Base-by-base conservation (phyloP, 1,284 basidiomycete species). In the Clitocybe nebularis region DNA sequence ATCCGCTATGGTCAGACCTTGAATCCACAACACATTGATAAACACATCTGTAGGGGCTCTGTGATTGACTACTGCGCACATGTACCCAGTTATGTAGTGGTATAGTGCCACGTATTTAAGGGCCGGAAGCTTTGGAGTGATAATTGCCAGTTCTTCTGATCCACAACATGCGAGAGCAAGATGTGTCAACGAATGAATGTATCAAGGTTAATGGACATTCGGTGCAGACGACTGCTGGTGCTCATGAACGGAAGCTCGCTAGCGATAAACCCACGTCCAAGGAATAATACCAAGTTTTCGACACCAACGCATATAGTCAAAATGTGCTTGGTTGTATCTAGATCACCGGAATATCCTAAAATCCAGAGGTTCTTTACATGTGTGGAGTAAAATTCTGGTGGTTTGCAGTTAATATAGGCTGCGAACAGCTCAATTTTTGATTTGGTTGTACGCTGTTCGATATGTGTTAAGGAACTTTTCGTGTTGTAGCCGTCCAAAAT, bases 341-440 rank as follows among this genome's bases (percentile, higher is more conserved):
- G 37, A 28, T 43, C 35, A 21, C 1, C 30, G 13, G 11, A 5
- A 26, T 7, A 26, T 37, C 13, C 41, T n/a, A 11, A 20, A 20
- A 41, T 35, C 44, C 44, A 45, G 6, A 45, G 44, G 39, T 41
- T 45, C 14, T 45, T 45, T 2, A 45, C 44, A 41, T 45, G 22
- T 23, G 3, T 28, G 6, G 44, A 19, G 32, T 45, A 41, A 36
- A 41, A 45, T 36, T 24, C 39, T 11, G 39, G 32, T 41, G 44
- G 32, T 29, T 44, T 44, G 35, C 36, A 16, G 23, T 44, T 17
- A 32, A 44, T 3, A 8, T 20, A 39, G 5, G 35, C 36, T 14
- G 39, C 19, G 34, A 43, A 43, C 36, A 2, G 30, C 10, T 34
- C 21, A 28, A 41, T 5, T 3, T 24, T 28, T 16, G 22, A 26